Evolutionary conservation across 371 early-diverging fungal species (phyloP).

Genomic region (Saksenaea vasiformis): DNA sequence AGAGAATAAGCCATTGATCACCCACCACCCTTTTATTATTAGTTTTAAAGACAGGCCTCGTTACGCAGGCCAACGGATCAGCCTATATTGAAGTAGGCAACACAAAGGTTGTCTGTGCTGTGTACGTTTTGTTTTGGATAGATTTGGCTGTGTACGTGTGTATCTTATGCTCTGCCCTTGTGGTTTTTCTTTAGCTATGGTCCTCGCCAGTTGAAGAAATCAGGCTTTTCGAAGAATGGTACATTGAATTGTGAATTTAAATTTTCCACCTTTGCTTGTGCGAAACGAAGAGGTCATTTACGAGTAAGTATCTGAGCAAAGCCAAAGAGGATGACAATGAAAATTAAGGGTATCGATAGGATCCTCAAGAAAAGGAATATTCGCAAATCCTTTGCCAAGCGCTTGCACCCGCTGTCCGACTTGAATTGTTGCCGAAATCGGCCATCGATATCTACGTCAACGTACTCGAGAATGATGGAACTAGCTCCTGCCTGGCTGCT

Average conservation of each 20-base stretch:
- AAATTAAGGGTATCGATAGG: conserved; percentile 37
- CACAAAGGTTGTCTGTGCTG: conserved; percentile 87
- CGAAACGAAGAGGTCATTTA: conserved; percentile 64
- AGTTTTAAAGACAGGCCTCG: conserved; percentile 84
- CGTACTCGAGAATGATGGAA: conserved; percentile 88
- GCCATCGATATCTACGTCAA: conserved; percentile 84
- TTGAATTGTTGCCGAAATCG: conserved; percentile 88
- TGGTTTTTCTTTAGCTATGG: conserved; percentile 61
- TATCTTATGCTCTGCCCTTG: not conserved
- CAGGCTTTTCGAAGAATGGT: conserved; percentile 65
- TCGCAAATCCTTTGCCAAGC: conserved; percentile 78
- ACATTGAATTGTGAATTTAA: conserved; percentile 85
- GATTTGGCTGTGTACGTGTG: not conserved
- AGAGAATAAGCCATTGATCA: conserved; percentile 10
- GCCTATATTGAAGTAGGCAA: conserved; percentile 88
- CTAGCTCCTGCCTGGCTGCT: conserved; percentile 74
- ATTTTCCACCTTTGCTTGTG: conserved; percentile 86
- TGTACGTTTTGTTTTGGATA: conserved; percentile 57
- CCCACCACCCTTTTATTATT: not conserved
- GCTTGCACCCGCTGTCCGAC: conserved; percentile 83
- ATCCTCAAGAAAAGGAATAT: conserved; percentile 83
- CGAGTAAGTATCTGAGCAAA: conserved; percentile 35
- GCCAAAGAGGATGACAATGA: not conserved
- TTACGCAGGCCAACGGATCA: conserved; percentile 87
- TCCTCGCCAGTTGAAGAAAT: conserved; percentile 65